These are phyloP conservation scores for Penicillium waksmanii DNA, from an alignment of 495 filamentous ascomycete genomes.

Conservation along the genomic window DNA sequence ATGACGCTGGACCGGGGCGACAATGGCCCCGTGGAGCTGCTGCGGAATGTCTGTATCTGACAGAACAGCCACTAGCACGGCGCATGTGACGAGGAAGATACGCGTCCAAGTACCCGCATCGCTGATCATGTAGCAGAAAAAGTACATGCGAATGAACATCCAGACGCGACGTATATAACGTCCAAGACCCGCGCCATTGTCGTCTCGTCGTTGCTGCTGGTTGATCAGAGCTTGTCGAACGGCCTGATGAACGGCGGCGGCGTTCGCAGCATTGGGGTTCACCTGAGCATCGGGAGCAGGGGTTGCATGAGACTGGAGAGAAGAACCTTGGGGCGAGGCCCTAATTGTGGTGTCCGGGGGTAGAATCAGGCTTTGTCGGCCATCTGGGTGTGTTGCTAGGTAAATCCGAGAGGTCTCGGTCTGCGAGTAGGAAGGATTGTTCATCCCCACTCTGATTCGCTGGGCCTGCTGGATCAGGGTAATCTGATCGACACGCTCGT, in stretches of 20 bases:
- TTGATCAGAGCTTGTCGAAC: conserved; percentile 46
- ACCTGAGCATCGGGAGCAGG: neutral
- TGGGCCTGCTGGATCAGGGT: neutral
- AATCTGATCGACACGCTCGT: conserved; percentile 14
- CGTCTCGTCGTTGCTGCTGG: conserved; percentile 37
- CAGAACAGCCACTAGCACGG: conserved; percentile 63
- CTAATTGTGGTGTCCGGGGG: neutral
- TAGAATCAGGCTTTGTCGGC: conserved; percentile 13
- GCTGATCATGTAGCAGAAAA: conserved; percentile 81
- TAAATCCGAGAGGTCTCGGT: neutral
- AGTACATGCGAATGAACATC: conserved; percentile 74
- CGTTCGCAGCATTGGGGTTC: conserved; percentile 14
- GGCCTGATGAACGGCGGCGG: conserved; percentile 34
- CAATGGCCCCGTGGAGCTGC: conserved; percentile 56
- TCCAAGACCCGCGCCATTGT: conserved; percentile 48
- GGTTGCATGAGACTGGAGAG: neutral
- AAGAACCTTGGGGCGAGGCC: neutral
- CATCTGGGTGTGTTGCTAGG: conserved; percentile 9
- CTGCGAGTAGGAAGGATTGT: neutral
- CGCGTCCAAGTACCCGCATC: conserved; percentile 73
- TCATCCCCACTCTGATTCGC: neutral
- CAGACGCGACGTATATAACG: conserved; percentile 66
- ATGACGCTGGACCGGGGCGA: conserved; percentile 68
- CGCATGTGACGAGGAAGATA: conserved; percentile 62
- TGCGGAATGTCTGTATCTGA: conserved; percentile 67